Conservation (phyloP, 2,329 filamentous ascomycete species). For the Paracorniculantispora psalliotae region DNA sequence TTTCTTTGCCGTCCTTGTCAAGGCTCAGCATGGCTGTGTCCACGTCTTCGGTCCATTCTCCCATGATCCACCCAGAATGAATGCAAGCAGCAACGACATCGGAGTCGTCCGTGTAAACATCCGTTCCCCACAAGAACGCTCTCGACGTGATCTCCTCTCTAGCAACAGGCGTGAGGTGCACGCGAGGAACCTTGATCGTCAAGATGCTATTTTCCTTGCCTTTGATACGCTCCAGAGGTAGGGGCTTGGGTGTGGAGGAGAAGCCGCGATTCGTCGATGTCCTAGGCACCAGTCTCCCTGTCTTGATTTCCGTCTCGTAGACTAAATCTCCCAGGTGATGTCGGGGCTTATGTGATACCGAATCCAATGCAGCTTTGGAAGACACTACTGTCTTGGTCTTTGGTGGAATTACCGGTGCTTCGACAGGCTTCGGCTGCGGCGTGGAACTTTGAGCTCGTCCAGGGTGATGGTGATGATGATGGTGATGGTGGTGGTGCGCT, state of each 20-base stretch:
- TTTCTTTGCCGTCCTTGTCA: constrained; percentile 33
- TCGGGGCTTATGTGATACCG: constrained; percentile 64
- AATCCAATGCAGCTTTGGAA: constrained; percentile 66
- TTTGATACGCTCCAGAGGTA: constrained; percentile 68
- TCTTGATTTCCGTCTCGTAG: constrained; percentile 65
- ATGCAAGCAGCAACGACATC: constrained; percentile 90
- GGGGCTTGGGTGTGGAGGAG: constrained; percentile 58
- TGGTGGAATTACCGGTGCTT: constrained; percentile 38
- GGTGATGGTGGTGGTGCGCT: constrained; percentile 48
- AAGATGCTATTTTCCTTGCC: constrained; percentile 84
- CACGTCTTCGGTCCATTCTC: constrained; percentile 77
- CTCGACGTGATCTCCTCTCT: constrained; percentile 80
- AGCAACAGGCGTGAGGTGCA: constrained; percentile 64
- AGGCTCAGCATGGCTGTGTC: constrained; percentile 63
- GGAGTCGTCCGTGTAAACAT: constrained; percentile 93
- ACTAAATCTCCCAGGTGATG: constrained; percentile 80
- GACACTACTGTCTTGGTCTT: constrained; percentile 63
- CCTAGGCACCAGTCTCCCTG: constrained; percentile 42
- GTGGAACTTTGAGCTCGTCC: constrained; percentile 23
- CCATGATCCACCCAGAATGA: constrained; percentile 86
- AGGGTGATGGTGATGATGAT: constrained; percentile 25
- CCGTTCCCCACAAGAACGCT: constrained; percentile 84
- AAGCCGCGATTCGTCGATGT: constrained; percentile 38
- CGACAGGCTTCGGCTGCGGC: constrained; percentile 16
- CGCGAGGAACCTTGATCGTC: constrained; percentile 78